A percentile compares a stretch with the other conserved stretches of the same genome.
phyloP scores from a whole-genome alignment of 805 yeast species.

The Cyberlindnera japonica region DNA sequence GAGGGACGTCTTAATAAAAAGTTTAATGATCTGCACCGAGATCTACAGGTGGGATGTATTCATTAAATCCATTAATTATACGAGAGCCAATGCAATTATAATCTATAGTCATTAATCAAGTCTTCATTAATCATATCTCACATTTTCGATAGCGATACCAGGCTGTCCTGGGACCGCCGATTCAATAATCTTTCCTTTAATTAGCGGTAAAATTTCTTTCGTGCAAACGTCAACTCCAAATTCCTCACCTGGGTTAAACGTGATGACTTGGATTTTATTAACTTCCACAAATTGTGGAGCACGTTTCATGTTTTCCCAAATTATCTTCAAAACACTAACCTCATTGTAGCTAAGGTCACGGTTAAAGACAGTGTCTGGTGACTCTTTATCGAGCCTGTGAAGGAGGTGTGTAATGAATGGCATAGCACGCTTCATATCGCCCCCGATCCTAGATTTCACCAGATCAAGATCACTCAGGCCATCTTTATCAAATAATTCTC shows the following conservation, averaged over 20 bases:
- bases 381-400: slow-evolving; percentile 66
- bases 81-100: too few relatives aligned
- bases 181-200: slow-evolving; percentile 65
- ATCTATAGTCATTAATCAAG: too few relatives aligned
- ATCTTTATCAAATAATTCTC: slow-evolving; percentile 63
- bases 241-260: slow-evolving; percentile 56
- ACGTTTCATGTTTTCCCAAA: slow-evolving; percentile 52
- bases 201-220: slow-evolving; percentile 41
- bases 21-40: too few relatives aligned
- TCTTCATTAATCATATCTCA: too few relatives aligned
- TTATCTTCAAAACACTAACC: slow-evolving; percentile 55
- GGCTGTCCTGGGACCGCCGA: slow-evolving; percentile 92
- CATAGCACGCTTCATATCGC: slow-evolving; percentile 96
- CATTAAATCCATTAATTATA: too few relatives aligned
- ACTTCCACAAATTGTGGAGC: slow-evolving; percentile 61
- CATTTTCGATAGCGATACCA: slow-evolving; percentile 37
- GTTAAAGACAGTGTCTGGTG: slow-evolving; percentile 78
- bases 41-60: too few relatives aligned
- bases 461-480: slow-evolving; percentile 58
- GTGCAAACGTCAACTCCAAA: slow-evolving; percentile 56
- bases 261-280: slow-evolving; percentile 53
- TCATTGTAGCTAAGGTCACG: slow-evolving; percentile 86
- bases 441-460: slow-evolving; percentile 62
- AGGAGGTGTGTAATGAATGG: slow-evolving; percentile 87
- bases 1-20: too few relatives aligned